These are phyloP conservation scores for Plasmodium yoelii DNA, from an alignment of 169 alveolate genomes.

Conservation along the genomic window DNA sequence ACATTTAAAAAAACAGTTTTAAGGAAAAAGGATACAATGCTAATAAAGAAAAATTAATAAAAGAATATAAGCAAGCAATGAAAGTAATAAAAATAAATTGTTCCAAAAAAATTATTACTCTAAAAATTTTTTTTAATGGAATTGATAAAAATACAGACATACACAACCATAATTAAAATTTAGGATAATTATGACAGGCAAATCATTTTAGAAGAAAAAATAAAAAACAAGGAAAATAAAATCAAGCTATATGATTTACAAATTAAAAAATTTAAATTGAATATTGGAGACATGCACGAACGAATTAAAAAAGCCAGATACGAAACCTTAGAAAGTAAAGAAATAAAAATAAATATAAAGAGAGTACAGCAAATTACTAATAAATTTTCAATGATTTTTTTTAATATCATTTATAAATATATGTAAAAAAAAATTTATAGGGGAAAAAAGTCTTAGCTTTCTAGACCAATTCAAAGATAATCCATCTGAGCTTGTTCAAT, in stretches of 20 bases:
- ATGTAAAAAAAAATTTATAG: conserved; percentile 8
- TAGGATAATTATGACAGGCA: conserved; percentile 70
- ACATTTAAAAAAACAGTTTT: conserved; percentile 20
- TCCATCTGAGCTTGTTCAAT: conserved; percentile 56
- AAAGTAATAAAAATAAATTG: conserved; percentile 22
- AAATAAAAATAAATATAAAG: conserved; percentile 3
- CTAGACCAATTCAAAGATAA: conserved; percentile 52
- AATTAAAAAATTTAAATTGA: conserved; percentile 48
- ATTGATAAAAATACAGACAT: neutral
- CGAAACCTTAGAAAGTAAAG: conserved; percentile 56
- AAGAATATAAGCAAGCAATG: conserved; percentile 61
- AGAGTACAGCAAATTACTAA: neutral
- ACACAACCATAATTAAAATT: neutral
- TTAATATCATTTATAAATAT: neutral
- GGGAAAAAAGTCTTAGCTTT: conserved; percentile 66
- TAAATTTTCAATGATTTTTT: neutral
- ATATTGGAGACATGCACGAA: conserved; percentile 51
- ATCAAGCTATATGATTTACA: conserved; percentile 52
- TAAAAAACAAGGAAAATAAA: conserved; percentile 65
- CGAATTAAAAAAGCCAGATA: conserved; percentile 53
- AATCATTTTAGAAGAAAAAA: conserved; percentile 60
- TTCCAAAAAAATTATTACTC: neutral
- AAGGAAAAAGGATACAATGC: conserved; percentile 62
- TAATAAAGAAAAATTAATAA: conserved; percentile 45
- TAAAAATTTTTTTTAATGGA: neutral